phyloP scores from a whole-genome alignment of 1,284 basidiomycete species.

The Apiotrichum montevideense region DNA sequence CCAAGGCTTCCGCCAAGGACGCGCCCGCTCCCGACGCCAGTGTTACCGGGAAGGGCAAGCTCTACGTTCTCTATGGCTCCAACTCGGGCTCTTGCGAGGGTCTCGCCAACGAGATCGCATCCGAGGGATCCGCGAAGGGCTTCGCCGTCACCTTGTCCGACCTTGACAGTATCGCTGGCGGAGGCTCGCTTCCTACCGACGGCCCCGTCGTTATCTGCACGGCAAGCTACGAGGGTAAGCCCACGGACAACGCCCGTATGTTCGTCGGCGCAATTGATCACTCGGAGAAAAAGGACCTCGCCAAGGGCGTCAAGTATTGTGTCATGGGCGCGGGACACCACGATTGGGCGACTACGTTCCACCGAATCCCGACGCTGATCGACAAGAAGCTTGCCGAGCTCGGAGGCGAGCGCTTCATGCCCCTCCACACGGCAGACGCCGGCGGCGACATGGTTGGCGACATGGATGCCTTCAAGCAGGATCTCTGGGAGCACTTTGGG shows the following conservation, averaged over 20 bases:
- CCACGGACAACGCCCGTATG: constrained; percentile 19
- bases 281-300: constrained; percentile 4
- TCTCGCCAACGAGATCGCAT: constrained; percentile 52
- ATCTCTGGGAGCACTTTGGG: constrained; percentile 48
- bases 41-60: neutral
- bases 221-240: constrained; percentile 53
- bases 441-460: constrained; percentile 50
- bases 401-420: constrained; percentile 48
- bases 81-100: constrained; percentile 55
- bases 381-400: constrained; percentile 47
- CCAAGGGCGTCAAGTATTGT: constrained; percentile 49
- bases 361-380: constrained; percentile 52
- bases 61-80: constrained; percentile 24
- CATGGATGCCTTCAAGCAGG: constrained; percentile 51
- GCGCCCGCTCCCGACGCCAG: neutral
- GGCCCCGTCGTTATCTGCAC: constrained; percentile 53
- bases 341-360: constrained; percentile 55
- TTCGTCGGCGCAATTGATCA: constrained; percentile 11
- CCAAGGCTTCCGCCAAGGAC: neutral
- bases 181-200: constrained; percentile 49
- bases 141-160: constrained; percentile 49
- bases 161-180: constrained; percentile 47
- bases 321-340: constrained; percentile 56
- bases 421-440: constrained; percentile 27
- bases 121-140: constrained; percentile 48